Evolutionary conservation across 2,329 filamentous ascomycete genomes (phyloP), one percentile per base, ranked within the genome.

Genomic region (Exserohilum rostratum): DNA sequence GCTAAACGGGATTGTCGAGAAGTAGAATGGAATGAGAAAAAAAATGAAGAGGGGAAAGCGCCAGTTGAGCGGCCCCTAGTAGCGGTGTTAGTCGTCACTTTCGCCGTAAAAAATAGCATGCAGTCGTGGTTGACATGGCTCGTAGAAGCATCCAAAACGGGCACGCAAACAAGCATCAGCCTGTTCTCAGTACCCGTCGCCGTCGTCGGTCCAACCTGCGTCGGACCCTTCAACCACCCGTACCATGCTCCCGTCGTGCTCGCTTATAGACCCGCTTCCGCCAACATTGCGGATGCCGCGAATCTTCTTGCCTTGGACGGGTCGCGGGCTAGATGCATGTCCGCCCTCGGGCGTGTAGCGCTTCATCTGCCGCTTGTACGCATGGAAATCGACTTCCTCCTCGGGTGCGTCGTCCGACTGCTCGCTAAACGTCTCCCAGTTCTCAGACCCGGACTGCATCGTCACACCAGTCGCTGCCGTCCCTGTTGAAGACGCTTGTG

Each of bases 381-480:
- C 91, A 75, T 96, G 96, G 9, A 86, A 83, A 57, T 95, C 90
- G 3, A 87, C 87, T 71, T 96, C 92, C 20, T 65, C 67, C 60
- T 77, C 75, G 0, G 83, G 82, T 66, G 91, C 57, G 0, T 88
- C 85, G 67, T 91, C 88, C 57, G 89, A 91, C 62, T 84, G 86
- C 72, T 96, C 91, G 65, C 95, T 93, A 67, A 95, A 98, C 9
- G 93, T 96, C 76, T 98, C 93, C 93, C 93, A 98, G 74, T 98
- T 98, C 77, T 98, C 93, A 3, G 91, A 96, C 1, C 90, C 91
- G 5, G 90, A 91, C 22, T 90, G 82, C 18, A 82, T 83, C 1
- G 89, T 91, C n/a, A 78, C 79, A 18, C 80, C 77, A 5, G 65
- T 74, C 15, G 61, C 66, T n/a, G 68, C 70, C 5, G 73, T 74